phyloP scores from a whole-genome alignment of 2,329 filamentous ascomycete genomes.

The Stemphylium beticola region DNA sequence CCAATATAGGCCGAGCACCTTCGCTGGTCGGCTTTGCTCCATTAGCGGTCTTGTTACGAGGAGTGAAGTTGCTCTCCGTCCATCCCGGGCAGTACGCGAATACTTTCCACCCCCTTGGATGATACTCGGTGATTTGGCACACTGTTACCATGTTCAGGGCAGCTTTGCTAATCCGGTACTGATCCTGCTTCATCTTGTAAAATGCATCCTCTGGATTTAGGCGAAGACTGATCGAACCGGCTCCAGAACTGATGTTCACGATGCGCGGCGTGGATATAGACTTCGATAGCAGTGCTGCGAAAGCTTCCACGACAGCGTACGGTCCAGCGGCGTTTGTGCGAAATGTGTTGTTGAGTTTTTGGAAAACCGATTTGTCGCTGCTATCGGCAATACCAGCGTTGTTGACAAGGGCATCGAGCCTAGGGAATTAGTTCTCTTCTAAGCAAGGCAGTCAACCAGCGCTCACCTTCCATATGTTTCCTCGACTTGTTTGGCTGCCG shows the following conservation, averaged over 20 bases:
- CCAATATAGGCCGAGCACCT: not conserved
- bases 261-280: not conserved
- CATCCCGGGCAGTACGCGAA: not conserved
- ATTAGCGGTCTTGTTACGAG: not conserved
- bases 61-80: not conserved
- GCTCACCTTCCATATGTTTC: slow-evolving; percentile 30
- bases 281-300: slow-evolving; percentile 22
- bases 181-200: not conserved
- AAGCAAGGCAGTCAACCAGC: not conserved
- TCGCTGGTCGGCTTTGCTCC: not conserved
- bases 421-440: not conserved
- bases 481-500: slow-evolving; percentile 39
- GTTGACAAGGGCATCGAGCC: slow-evolving; percentile 47
- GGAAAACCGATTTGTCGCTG: slow-evolving; percentile 10
- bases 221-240: not conserved
- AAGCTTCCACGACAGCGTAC: slow-evolving; percentile 10
- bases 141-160: not conserved
- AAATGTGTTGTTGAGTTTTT: slow-evolving; percentile 33
- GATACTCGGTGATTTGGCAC: not conserved
- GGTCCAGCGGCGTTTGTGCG: slow-evolving; percentile 30
- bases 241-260: not conserved
- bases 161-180: not conserved
- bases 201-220: not conserved
- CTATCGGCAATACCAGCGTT: slow-evolving; percentile 40
- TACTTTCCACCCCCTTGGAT: not conserved